Evolutionary conservation across 306 rosid genomes (phyloP), one percentile per base, ranked within the genome.

Genomic region (Castanea crenata): DNA sequence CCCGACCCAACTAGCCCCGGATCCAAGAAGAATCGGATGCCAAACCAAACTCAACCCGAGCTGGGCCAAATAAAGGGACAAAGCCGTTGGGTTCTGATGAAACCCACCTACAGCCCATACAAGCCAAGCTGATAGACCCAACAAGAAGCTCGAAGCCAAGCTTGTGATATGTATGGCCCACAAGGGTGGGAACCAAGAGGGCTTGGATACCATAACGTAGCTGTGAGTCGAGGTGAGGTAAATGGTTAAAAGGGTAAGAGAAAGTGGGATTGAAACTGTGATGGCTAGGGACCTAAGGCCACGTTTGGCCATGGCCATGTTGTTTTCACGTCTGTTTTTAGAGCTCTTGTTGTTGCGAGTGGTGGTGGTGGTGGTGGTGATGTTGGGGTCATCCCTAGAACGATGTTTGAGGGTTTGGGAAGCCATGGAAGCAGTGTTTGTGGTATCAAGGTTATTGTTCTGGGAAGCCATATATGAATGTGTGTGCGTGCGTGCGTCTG

Each of bases 21-120:
- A 83, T 1, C 88, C 90, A 3, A 95, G 67, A 55, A 91, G 86
- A 12, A 92, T 14, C 4, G 86, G 92, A 46, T 90, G 87, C 98
- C 97, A 95, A 0, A 82, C 38, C 69, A 88, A 29, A 2, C 88
- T 69, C 67, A 86, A 31, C 4, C 76, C 67, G 2, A 89, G 82
- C 59, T 90, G 94, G 68, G 89, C 61, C 79, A 78, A 19, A 79
- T 90, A 95, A 2, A 90, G 78, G 14, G 76, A 71, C 0, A 91
- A 35, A n/a, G 88, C 89, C 56, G 27, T 34, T 4, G 85, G 91
- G 14, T 74, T 74, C 35, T 64, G 73, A 5, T 92, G 99, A 82
- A 94, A 94, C 0, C 92, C 97, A 0, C 96, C 91, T 1, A 88
- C 87, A 0, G 89, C 97, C 99, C 98, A 94, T 0, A 91, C 86